phyloP scores from a whole-genome alignment of 1,284 basidiomycete genomes.

The Cryptococcus deneoformans region DNA sequence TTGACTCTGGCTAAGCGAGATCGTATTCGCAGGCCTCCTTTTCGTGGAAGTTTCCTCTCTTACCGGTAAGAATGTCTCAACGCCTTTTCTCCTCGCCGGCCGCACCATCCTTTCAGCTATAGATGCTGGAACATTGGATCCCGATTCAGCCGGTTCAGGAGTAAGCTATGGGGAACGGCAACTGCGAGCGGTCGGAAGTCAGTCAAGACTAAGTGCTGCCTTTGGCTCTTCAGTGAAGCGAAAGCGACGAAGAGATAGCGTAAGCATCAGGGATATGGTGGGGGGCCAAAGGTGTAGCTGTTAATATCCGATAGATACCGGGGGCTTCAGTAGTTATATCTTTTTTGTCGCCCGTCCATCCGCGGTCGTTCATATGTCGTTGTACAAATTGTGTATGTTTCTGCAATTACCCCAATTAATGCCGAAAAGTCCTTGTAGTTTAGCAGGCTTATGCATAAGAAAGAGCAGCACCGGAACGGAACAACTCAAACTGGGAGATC shows the following conservation, averaged over 20 bases:
- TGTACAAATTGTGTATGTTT: too few relatives aligned
- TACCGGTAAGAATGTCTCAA: constrained; percentile 88
- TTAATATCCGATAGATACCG: too few relatives aligned
- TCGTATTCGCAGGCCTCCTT: constrained; percentile 63
- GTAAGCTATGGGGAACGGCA: constrained; percentile 95
- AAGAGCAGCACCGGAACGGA: neutral
- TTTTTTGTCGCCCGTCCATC: constrained; percentile 3
- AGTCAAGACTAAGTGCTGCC: constrained; percentile 28
- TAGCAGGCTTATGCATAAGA: neutral
- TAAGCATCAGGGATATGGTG: constrained; percentile 43
- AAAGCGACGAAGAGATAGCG: constrained; percentile 31
- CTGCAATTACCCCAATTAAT: neutral
- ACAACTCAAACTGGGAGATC: neutral
- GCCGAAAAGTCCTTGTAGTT: neutral
- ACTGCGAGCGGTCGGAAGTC: constrained; percentile 68
- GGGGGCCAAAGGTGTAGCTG: constrained; percentile 9
- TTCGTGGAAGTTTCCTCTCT: constrained; percentile 88
- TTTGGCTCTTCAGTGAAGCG: constrained; percentile 22
- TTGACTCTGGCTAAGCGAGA: neutral
- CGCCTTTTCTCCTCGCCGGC: constrained; percentile 87
- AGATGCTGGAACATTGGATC: constrained; percentile 86
- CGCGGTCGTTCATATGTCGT: too few relatives aligned
- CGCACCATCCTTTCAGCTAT: constrained; percentile 89
- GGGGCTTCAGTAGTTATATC: neutral
- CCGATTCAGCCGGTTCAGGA: constrained; percentile 88